Evolutionary conservation across 2,329 filamentous ascomycete genomes (phyloP).

Genomic region (Chaetothyriales sp.): DNA sequence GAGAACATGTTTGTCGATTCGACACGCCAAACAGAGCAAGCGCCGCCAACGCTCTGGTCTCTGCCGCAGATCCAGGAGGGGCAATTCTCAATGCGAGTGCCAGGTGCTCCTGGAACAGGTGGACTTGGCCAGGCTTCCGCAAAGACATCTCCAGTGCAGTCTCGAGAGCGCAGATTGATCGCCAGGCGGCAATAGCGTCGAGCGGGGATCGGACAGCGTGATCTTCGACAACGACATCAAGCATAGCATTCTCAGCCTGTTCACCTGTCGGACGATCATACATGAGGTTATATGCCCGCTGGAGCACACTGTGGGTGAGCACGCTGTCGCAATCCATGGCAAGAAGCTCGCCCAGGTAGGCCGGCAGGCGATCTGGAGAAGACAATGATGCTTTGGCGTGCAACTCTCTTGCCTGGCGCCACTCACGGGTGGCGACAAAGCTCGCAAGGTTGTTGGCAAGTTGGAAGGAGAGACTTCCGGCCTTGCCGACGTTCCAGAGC

Average conservation of each 20-base stretch:
- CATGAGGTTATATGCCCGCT: slow-evolving; percentile 76
- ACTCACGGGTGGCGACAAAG: slow-evolving; percentile 58
- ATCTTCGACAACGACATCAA: slow-evolving; percentile 75
- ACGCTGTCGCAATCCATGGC: slow-evolving; percentile 71
- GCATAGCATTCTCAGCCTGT: slow-evolving; percentile 49
- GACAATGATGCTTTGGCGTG: slow-evolving; percentile 29
- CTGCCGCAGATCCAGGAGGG: slow-evolving; percentile 61
- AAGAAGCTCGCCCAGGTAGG: slow-evolving; percentile 60
- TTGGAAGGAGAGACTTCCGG: slow-evolving; percentile 48
- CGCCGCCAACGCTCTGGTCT: slow-evolving; percentile 42
- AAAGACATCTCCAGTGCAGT: slow-evolving; percentile 51
- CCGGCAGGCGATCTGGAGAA: slow-evolving; percentile 53
- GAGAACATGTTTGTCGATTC: slow-evolving; percentile 21
- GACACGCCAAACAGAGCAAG: slow-evolving; percentile 43
- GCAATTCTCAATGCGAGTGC: slow-evolving; percentile 56
- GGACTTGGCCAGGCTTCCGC: slow-evolving; percentile 26
- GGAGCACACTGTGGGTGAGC: slow-evolving; percentile 59
- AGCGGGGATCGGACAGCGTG: slow-evolving; percentile 70
- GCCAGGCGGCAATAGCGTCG: slow-evolving; percentile 85
- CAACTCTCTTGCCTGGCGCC: slow-evolving; percentile 63
- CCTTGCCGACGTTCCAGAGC: slow-evolving; percentile 60
- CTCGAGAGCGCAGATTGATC: slow-evolving; percentile 60
- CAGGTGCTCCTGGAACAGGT: slow-evolving; percentile 40
- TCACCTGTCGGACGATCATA: slow-evolving; percentile 68
- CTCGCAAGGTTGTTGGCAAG: slow-evolving; percentile 55